Evolutionary conservation across 1,284 basidiomycete genomes (phyloP).

Genomic region (Boletus semigastroideus): DNA sequence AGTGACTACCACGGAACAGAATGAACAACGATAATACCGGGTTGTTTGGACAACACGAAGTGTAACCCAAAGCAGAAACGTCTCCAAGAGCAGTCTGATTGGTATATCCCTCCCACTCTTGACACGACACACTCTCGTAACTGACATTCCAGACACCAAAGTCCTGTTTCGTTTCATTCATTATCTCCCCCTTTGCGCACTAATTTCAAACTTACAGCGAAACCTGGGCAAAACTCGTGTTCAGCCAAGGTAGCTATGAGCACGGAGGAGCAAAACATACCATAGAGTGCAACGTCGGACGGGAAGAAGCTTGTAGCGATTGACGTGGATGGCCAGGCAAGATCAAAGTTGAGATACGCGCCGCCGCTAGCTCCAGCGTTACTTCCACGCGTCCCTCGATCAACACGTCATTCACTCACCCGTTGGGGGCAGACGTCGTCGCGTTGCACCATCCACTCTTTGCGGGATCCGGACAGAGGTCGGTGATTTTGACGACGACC

Average conservation of each 20-base stretch:
- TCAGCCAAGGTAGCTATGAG: background rate
- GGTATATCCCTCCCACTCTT: slow-evolving; percentile 61
- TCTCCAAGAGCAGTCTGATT: slow-evolving; percentile 64
- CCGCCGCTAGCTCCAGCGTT: slow-evolving; percentile 48
- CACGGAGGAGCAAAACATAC: slow-evolving; percentile 34
- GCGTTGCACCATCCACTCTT: slow-evolving; percentile 66
- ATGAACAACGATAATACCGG: slow-evolving; percentile 51
- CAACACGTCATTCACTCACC: slow-evolving; percentile 41
- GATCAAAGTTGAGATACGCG: slow-evolving; percentile 70
- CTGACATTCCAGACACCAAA: slow-evolving; percentile 82
- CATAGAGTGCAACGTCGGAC: slow-evolving; percentile 58
- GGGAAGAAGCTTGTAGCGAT: slow-evolving; percentile 73
- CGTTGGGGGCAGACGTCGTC: slow-evolving; percentile 56
- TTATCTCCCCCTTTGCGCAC: background rate
- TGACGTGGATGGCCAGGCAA: slow-evolving; percentile 70
- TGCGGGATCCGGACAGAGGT: slow-evolving; percentile 62
- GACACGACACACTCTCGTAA: slow-evolving; percentile 61
- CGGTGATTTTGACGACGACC: slow-evolving; percentile 71
- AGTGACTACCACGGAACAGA: background rate
- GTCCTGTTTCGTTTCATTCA: slow-evolving; percentile 44
- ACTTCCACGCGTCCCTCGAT: background rate
- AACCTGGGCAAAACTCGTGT: slow-evolving; percentile 34
- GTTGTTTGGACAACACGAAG: slow-evolving; percentile 68
- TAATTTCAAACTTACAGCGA: slow-evolving; percentile 35
- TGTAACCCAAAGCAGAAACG: slow-evolving; percentile 50